Base-by-base conservation (phyloP, 2,329 filamentous ascomycete genomes). In the Sarocladium strictum region DNA sequence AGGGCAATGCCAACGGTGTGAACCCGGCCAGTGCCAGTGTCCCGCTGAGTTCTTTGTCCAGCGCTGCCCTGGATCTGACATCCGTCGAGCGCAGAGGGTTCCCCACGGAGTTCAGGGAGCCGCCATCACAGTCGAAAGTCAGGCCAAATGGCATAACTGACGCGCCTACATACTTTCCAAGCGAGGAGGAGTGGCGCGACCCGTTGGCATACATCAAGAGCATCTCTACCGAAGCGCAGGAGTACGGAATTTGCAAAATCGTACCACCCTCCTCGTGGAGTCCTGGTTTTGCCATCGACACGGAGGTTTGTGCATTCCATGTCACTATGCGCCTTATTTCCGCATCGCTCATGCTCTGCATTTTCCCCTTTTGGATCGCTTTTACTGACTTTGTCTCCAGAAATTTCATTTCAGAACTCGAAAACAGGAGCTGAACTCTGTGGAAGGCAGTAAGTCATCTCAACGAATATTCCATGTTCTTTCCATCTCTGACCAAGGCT, bases 321-420 rank as follows among this genome's bases (percentile, higher is more conserved):
- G 24, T 47, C 24, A 11, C 35, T 35, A 7, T 32, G 15, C 5
- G 27, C 10, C 32, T 19, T 4, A 24, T 21, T 1, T 24, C 11
- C 35, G 3, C 23, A 43, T 11, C 3, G 19, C 12, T n/a, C n/a
- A n/a, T n/a, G n/a, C n/a, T n/a, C n/a, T n/a, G n/a, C n/a, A n/a
- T n/a, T n/a, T n/a, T n/a, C n/a, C n/a, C n/a, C n/a, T n/a, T n/a
- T n/a, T n/a, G n/a, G n/a, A n/a, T n/a, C n/a, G n/a, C n/a, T n/a
- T n/a, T n/a, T n/a, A 19, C 38, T 54, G 15, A 26, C n/a, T 35
- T n/a, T 17, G 9, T 33, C 12, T 35, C 3, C 53, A 97, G 92
- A 89, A 86, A 71, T 99, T 99, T 65, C 94, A 99, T 70, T 99
- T 99, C 67, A 85, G 91, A 60, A 99, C 94, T 14, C 84, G 94